Evolutionary conservation across 331 rosid genomes (phyloP).

Genomic region (Prunus yedoensis): DNA sequence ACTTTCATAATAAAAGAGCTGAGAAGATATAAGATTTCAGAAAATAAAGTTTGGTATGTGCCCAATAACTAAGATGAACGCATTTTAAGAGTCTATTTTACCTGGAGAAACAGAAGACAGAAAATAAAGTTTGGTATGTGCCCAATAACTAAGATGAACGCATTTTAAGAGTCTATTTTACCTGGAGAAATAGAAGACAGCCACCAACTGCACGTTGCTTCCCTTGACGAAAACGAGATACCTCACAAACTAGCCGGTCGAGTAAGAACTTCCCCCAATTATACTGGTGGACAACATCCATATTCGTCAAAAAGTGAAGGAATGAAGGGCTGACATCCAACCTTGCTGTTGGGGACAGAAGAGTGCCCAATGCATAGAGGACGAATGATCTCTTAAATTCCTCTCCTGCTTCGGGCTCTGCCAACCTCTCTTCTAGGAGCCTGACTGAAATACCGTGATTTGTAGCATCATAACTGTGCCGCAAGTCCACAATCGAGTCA

Average conservation of each 20-base stretch:
- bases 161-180: constrained; percentile 7
- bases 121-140: background rate
- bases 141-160: background rate
- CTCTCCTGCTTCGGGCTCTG: constrained; percentile 39
- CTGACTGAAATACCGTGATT: constrained; percentile 44
- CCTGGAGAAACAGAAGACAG: background rate
- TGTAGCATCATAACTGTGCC: constrained; percentile 36
- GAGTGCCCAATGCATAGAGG: constrained; percentile 43
- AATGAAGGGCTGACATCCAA: constrained; percentile 48
- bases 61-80: background rate
- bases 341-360: constrained; percentile 47
- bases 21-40: constrained; percentile 8
- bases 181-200: constrained; percentile 48
- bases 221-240: constrained; percentile 41
- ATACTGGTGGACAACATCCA: constrained; percentile 39
- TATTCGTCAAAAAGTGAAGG: constrained; percentile 38
- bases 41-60: background rate
- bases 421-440: constrained; percentile 37
- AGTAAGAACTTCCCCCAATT: constrained; percentile 48
- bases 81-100: too few species aligned
- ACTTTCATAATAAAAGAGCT: constrained; percentile 41
- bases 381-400: constrained; percentile 43
- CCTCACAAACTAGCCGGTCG: constrained; percentile 39
- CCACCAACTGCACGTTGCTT: constrained; percentile 48
- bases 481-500: constrained; percentile 36